Base-by-base conservation (phyloP, 2,329 filamentous ascomycete genomes). In the Coniochaeta sp. region DNA sequence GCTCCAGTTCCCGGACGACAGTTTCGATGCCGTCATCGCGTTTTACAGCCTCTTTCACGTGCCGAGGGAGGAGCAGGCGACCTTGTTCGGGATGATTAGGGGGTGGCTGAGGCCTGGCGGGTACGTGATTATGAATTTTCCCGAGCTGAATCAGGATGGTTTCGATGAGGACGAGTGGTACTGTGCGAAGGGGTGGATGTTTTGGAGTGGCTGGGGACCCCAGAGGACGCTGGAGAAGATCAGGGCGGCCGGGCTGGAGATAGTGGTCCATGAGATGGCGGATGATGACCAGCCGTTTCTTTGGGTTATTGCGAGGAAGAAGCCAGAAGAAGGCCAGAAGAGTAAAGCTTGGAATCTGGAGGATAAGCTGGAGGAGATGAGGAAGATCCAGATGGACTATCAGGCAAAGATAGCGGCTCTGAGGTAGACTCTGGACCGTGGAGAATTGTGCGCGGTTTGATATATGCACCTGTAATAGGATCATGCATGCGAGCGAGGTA, bases 21-120 rank as follows among this genome's bases (percentile, higher is more conserved):
- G 65, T 0, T 68, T 82, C 51, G 71, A 80, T 52, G 76, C 72
- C 4, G 69, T 80, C 1, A 57, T 76, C 1, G 78, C 65, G 0
- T 72, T 82, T 57, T 82, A 79, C 62, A 78, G 73, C 30, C 61
- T 83, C 49, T 74, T 81, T 49, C 79, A 82, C 56, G 68, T 83
- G 5, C 76, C 78, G 1, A 68, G 71, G 6, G 63, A 64, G 1
- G 77, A 82, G 58, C 79, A 82, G 62, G 62, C 56, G 0, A 61
- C 62, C 20, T 66, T 82, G 52, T 56, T 82, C 20, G 32, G 50
- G n/a, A 67, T 70, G 32, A 70, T 80, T 18, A 57, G 53, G 0
- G 40, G 33, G 6, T 83, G 78, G 79, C 59, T 83, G 32, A 74
- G 70, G 56, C 73, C 74, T 0, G 77, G 75, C 0, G 79, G 78